Conservation (phyloP, 2,329 filamentous ascomycete genomes). For the Parasarocladium wereldwijsianum region DNA sequence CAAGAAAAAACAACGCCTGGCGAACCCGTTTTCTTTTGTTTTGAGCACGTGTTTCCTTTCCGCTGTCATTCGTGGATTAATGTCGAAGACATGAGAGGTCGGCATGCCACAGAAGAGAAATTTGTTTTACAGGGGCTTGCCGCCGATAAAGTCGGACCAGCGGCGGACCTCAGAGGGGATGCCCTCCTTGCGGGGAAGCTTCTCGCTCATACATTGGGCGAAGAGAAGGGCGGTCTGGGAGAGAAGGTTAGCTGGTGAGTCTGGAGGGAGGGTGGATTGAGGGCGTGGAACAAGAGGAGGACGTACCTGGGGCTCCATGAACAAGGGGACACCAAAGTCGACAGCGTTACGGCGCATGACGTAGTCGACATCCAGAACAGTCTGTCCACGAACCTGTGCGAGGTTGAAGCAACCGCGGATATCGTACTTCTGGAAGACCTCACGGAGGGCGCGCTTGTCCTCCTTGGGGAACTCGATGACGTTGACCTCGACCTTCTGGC, state of each 20-base stretch:
- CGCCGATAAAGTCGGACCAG: constrained; percentile 92
- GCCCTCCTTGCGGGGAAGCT: constrained; percentile 75
- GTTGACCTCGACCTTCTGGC: constrained; percentile 58
- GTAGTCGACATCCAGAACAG: constrained; percentile 82
- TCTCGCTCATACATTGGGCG: constrained; percentile 92
- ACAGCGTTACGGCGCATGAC: constrained; percentile 97
- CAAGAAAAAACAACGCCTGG: too few species aligned
- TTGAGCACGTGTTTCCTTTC: too few species aligned
- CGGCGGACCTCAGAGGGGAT: constrained; percentile 82
- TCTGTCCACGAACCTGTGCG: constrained; percentile 69
- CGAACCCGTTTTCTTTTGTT: too few species aligned
- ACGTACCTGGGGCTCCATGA: constrained; percentile 98
- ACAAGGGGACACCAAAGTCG: constrained; percentile 92
- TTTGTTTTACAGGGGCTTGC: constrained; percentile 65
- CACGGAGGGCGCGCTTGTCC: constrained; percentile 86
- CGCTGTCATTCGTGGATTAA: too few species aligned
- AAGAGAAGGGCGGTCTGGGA: constrained; percentile 83
- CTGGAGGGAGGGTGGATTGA: background rate
- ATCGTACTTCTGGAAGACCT: constrained; percentile 94
- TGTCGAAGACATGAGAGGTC: too few species aligned
- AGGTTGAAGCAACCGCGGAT: constrained; percentile 95
- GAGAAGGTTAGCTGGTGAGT: constrained; percentile 14
- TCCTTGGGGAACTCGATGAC: constrained; percentile 94
- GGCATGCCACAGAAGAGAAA: too few species aligned
- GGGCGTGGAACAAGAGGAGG: constrained; percentile 23